These are phyloP conservation scores for Lasiodiplodia sp. DNA, from an alignment of 2,329 filamentous ascomycete species.

Conservation along the genomic window DNA sequence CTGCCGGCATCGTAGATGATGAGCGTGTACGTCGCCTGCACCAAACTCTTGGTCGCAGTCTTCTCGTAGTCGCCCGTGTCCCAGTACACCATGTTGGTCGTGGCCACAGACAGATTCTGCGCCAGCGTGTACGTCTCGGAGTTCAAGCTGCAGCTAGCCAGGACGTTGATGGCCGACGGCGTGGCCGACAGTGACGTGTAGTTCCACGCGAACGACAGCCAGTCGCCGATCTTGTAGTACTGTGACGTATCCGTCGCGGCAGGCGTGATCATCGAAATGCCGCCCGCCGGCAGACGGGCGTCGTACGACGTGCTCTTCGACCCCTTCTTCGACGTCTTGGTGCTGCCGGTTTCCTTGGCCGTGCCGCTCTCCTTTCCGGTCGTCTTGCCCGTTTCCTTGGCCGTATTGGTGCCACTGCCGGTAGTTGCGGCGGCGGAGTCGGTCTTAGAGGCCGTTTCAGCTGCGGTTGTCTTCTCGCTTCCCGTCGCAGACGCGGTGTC, in stretches of 20 bases:
- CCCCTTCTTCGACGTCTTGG: conserved; percentile 26
- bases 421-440: background rate
- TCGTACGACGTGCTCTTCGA: conserved; percentile 52
- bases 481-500: conserved; percentile 1
- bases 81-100: conserved; percentile 65
- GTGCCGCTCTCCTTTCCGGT: background rate
- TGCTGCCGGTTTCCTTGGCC: conserved; percentile 15
- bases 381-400: conserved; percentile 11
- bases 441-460: conserved; percentile 20
- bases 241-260: conserved; percentile 56
- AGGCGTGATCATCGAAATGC: conserved; percentile 69
- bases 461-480: conserved; percentile 9
- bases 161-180: conserved; percentile 66
- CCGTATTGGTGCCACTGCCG: conserved; percentile 9
- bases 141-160: conserved; percentile 68
- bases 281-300: conserved; percentile 63
- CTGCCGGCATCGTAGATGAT: conserved; percentile 66
- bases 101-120: conserved; percentile 62
- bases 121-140: conserved; percentile 68
- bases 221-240: conserved; percentile 71
- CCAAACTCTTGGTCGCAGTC: conserved; percentile 50
- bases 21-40: conserved; percentile 69
- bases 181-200: conserved; percentile 69
- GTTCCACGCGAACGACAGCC: conserved; percentile 72
- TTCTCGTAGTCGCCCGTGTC: conserved; percentile 63